Evolutionary conservation across 306 rosid genomes (phyloP).

Genomic region (Erythrophleum fordii): DNA sequence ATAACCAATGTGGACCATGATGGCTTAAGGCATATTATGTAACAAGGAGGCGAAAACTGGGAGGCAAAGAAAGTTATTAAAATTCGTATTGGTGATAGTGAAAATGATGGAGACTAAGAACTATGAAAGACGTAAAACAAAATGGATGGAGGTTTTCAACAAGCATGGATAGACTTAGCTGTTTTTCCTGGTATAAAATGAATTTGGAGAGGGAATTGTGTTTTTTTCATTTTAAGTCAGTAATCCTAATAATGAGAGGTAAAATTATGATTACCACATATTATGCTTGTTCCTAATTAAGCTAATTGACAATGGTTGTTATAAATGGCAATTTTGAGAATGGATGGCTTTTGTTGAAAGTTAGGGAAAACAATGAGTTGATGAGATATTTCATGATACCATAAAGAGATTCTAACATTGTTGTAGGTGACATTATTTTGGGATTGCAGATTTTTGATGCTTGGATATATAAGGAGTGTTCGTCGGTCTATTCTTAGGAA

Average conservation of each 20-base stretch:
- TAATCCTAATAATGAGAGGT: background rate
- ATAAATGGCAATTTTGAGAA: background rate
- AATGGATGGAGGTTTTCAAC: background rate
- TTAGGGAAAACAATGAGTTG: background rate
- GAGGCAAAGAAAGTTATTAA: background rate
- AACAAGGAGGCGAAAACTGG: background rate
- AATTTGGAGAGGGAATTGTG: background rate
- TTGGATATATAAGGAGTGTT: conserved; percentile 56
- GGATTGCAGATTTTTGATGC: conserved; percentile 76
- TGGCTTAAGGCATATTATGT: background rate
- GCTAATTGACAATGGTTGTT: background rate
- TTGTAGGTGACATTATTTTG: conserved; percentile 34
- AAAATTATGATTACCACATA: background rate
- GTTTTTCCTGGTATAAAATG: background rate
- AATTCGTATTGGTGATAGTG: background rate
- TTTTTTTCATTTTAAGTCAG: background rate
- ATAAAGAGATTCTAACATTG: conserved; percentile 3
- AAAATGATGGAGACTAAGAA: conserved; percentile 20
- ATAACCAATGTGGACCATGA: background rate
- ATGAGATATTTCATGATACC: background rate
- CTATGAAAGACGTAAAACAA: conserved; percentile 20
- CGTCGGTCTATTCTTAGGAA: conserved; percentile 48
- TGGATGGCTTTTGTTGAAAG: conserved; percentile 14
- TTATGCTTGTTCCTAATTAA: background rate
- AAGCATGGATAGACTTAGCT: background rate